Base-by-base conservation (phyloP, 768 basidiomycete species). In the Suillus brevipes region DNA sequence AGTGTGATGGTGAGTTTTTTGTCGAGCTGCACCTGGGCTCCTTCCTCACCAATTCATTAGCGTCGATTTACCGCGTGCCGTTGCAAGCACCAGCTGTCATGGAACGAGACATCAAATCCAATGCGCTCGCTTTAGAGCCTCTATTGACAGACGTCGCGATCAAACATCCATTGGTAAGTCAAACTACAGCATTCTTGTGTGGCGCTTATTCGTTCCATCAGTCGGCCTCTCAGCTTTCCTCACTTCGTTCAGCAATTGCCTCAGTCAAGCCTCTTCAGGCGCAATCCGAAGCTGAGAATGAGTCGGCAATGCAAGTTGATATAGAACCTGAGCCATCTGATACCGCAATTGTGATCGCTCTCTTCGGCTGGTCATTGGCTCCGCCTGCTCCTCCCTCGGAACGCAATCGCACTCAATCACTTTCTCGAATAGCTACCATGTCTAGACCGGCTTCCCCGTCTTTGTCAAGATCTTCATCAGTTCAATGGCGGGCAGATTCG, bases 21-120 rank as follows among this genome's bases (percentile, higher is more conserved):
- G 49, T 50, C 3, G 52, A 18, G 18, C 14, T 56, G 53, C 5
- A n/a, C 28, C 34, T 60, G 37, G 70, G 7, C 67, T 49, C 31
- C 45, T 7, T 47, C 8, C 56, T 66, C 43, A 49, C 28, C 6
- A 50, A n/a, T 49, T 43, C 34, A 8, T 42, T 64, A 83, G 91
- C 83, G 53, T 87, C 88, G 0, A 87, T 94, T 61, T 92, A 92
- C 69, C 87, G 89, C 61, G 85, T 94, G 23, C 88, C 89, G 9
- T 79, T 95, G 23, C 83, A 87, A 64, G 80, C 90, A 1, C 89
- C 93, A 16, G 73, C 82, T n/a, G 76, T 75, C 4, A 89, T 87
- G 79, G 84, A 87, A 2, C 83, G 80, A 60, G 85, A 88, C 58
- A 77, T 94, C 66, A 90, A 84, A 74, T 63, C 71, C 2, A 82